Conservation (phyloP, 2,329 filamentous ascomycete genomes). For the Neophaeococcomyces mojaviensis region DNA sequence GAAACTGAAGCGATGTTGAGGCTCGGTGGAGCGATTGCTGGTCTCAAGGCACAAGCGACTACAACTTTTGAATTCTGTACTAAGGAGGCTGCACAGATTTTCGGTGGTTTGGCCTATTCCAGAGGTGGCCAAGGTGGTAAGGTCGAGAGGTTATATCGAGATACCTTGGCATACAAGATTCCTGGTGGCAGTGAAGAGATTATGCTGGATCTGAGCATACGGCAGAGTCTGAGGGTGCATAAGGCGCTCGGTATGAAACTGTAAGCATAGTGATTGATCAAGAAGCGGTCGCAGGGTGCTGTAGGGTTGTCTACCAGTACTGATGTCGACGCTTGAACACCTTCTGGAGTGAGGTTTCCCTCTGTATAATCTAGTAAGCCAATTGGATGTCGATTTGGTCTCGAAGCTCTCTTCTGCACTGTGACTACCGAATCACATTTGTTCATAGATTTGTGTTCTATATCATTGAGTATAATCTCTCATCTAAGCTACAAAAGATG, state of each 20-base stretch:
- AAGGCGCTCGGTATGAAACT: slow-evolving; percentile 94
- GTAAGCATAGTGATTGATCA: slow-evolving; percentile 37
- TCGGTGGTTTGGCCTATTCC: slow-evolving; percentile 86
- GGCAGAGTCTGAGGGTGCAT: slow-evolving; percentile 80
- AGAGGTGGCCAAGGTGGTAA: slow-evolving; percentile 91
- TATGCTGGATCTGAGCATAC: slow-evolving; percentile 93
- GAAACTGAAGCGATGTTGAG: slow-evolving; percentile 94
- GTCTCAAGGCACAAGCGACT: slow-evolving; percentile 88
- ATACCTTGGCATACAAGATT: slow-evolving; percentile 92
- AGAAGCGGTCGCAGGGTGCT: no score
- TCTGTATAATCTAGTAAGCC: no score
- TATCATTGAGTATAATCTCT: no score
- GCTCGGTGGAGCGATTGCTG: slow-evolving; percentile 86
- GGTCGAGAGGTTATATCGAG: slow-evolving; percentile 87
- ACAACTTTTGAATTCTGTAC: slow-evolving; percentile 97
- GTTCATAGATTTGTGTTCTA: no score
- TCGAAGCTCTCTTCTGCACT: no score
- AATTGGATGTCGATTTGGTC: no score
- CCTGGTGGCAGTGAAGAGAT: slow-evolving; percentile 96
- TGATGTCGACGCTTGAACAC: no score
- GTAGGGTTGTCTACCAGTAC: no score
- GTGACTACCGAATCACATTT: no score
- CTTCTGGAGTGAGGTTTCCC: no score
- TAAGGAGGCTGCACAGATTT: slow-evolving; percentile 92
- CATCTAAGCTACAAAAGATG: no score